Evolutionary conservation across 2,329 filamentous ascomycete species (phyloP), one percentile per base, ranked within the genome.

Genomic region (Fusarium concolor): DNA sequence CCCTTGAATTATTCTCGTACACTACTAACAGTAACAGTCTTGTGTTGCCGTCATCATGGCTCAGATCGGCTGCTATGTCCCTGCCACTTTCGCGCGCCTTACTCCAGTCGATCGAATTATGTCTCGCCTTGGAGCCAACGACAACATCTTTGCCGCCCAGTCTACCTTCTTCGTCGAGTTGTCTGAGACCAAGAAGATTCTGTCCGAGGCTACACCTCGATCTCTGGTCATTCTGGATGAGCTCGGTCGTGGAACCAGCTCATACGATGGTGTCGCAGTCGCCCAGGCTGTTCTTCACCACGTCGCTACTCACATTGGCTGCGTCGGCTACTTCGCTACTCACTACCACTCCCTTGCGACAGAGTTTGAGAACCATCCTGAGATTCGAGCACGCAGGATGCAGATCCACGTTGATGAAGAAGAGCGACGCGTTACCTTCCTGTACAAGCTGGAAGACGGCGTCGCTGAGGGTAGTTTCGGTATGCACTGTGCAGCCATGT

Each of bases 401-500:
- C 92, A 93, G 66, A 98, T 99, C 60, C 88, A 94, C 59, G 96
- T 99, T 3, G 95, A 99, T 68, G 92, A 96, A 6, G 87, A 86
- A 45, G 87, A 93, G 59, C 87, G 93, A 24, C 89, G 90, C n/a
- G 90, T 99, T n/a, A 97, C 95, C 0, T 99, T 99, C 81, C 78
- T 99, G 56, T 99, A 99, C 82, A 94, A 93, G 75, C 87, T 99
- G 0, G 96, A 98, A 79, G 88, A 93, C 15, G 96, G 96, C 3
- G 93, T 98, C 11, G 96, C 96, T 0, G 94, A 98, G 79, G 96
- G 96, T 17, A 97, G 93, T 75, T 99, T 98, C 75, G 96, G 96
- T 73, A 99, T 99, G 96, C 96, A 99, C 79, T 99, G 96, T 76
- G 96, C 96, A 2, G 91, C 93, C 62, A 99, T 99, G 96, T 99